Percentiles rank a stretch among this genome's conserved stretches.
These are phyloP conservation scores for Thalassiosira exigua DNA, from an alignment of 352 stramenopile species.

Conservation along the genomic window DNA sequence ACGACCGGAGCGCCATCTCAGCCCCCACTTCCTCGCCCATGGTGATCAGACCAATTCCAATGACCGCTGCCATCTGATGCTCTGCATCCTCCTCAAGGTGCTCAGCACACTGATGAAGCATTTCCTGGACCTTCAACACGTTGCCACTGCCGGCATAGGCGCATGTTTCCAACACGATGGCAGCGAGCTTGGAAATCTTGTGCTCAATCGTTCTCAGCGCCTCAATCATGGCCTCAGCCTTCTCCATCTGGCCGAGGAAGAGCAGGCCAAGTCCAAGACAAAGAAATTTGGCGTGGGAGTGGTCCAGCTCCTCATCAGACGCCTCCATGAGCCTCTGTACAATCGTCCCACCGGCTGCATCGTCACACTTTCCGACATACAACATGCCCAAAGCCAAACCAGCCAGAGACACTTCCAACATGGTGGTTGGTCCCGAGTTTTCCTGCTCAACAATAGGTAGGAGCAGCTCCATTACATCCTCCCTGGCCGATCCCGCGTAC, in stretches of 20 bases:
- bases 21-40: slow-evolving; percentile 95
- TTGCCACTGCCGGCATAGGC: slow-evolving; percentile 99
- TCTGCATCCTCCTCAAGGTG: slow-evolving; percentile 92
- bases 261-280: slow-evolving; percentile 96
- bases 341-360: slow-evolving; percentile 92
- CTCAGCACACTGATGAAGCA: slow-evolving; percentile 97
- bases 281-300: slow-evolving; percentile 95
- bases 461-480: slow-evolving; percentile 97
- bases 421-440: slow-evolving; percentile 74
- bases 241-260: slow-evolving; percentile 96
- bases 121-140: slow-evolving; percentile 98
- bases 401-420: slow-evolving; percentile 90
- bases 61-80: slow-evolving; percentile 91
- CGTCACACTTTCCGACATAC: slow-evolving; percentile 97
- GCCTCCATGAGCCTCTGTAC: slow-evolving; percentile 98
- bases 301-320: slow-evolving; percentile 95
- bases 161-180: slow-evolving; percentile 96
- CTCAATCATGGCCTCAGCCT: slow-evolving; percentile 98
- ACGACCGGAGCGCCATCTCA: slow-evolving; percentile 98
- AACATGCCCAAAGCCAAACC: slow-evolving; percentile 97
- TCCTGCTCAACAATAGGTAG: slow-evolving; percentile 95
- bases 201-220: slow-evolving; percentile 98
- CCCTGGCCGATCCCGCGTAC: slow-evolving; percentile 94
- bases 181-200: slow-evolving; percentile 95
- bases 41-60: slow-evolving; percentile 97